A percentile compares a stretch with the other conserved stretches of the same genome.
Conservation (phyloP, 176 grass and related monocot species). For the Oryza glaberrima region DNA sequence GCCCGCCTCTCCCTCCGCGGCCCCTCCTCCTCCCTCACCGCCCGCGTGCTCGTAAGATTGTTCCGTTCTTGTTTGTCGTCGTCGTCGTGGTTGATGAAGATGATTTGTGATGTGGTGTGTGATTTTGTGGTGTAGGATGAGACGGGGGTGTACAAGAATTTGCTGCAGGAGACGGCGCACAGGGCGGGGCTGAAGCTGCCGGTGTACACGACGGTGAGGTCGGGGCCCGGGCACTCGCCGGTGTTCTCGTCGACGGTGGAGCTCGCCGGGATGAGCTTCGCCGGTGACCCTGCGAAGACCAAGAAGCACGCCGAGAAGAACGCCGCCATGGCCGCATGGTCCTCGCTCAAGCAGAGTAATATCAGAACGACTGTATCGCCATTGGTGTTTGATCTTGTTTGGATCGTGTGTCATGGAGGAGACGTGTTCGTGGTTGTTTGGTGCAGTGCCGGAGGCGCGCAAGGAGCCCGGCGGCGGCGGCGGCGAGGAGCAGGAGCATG, state of each 20-base stretch:
- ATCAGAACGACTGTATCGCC: no score
- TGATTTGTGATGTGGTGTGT: no score
- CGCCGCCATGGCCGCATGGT: constrained; percentile 89
- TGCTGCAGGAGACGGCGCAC: constrained; percentile 91
- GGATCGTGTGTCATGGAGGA: not conserved
- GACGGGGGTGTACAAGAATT: constrained; percentile 97
- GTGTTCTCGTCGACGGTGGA: constrained; percentile 77
- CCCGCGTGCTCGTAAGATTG: constrained; percentile 64
- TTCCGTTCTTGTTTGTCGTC: no score
- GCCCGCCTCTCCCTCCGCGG: constrained; percentile 65
- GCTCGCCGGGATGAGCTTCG: constrained; percentile 76
- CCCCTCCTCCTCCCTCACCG: constrained; percentile 73
- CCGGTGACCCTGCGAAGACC: constrained; percentile 71
- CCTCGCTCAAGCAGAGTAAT: constrained; percentile 77
- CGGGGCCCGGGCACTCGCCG: constrained; percentile 74
- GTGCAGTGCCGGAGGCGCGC: constrained; percentile 69
- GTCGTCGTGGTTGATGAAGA: not conserved
- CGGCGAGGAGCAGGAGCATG: constrained; percentile 74
- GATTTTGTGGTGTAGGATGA: constrained; percentile 57
- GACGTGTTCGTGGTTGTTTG: not conserved
- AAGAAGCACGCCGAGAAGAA: constrained; percentile 99
- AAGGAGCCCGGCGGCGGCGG: constrained; percentile 39
- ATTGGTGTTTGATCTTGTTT: not conserved
- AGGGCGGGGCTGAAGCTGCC: constrained; percentile 82
- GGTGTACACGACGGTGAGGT: constrained; percentile 82